Base-by-base conservation (phyloP, 352 stramenopile species). In the Globisporangium recalcitrans region DNA sequence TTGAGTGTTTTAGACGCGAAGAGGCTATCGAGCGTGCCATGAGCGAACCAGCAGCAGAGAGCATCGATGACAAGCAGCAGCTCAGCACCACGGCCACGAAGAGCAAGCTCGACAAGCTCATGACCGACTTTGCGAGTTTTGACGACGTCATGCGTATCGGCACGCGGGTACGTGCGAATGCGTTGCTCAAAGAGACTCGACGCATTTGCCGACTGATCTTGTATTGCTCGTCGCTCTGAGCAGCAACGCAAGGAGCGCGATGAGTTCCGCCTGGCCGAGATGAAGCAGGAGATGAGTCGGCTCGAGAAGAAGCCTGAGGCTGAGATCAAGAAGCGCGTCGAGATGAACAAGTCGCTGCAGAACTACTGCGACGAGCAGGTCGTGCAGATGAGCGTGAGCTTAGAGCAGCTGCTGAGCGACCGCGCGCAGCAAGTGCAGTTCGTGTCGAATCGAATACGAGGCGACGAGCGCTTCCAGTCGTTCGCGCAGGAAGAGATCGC, bases 271-370 rank as follows among this genome's bases (percentile, higher is more conserved):
- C 70, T 98, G 34, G 93, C 91, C 10, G 86, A 98, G 71, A 92
- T 98, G 70, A 84, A 86, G 47, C 86, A 97, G 27, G 87, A 98
- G 67, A 96, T 98, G 75, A 85, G 71, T 52, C 79, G 85, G 0
- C 70, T 98, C 10, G 93, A 98, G 74, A 70, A 87, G 65, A 92
- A 93, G 11, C 77, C 98, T n/a, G 85, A 95, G 29, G 83, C 87
- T 6, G 92, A 98, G 78, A 96, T 93, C 52, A 96, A 96, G 72
- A 90, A 96, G 67, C 89, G 95, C n/a, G 80, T 98, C 26, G 90
- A 98, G 72, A 96, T 96, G 73, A 97, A 95, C 68, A 96, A 97
- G 63, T 91, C 82, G 58, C 70, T 98, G 22, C 84, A 98, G 64
- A 87, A 88, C 52, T 89, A 91, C 52, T 97, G 90, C 62, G 89